These are phyloP conservation scores for Monilinia fructicola DNA, from an alignment of 2,329 filamentous ascomycete genomes.

Conservation along the genomic window DNA sequence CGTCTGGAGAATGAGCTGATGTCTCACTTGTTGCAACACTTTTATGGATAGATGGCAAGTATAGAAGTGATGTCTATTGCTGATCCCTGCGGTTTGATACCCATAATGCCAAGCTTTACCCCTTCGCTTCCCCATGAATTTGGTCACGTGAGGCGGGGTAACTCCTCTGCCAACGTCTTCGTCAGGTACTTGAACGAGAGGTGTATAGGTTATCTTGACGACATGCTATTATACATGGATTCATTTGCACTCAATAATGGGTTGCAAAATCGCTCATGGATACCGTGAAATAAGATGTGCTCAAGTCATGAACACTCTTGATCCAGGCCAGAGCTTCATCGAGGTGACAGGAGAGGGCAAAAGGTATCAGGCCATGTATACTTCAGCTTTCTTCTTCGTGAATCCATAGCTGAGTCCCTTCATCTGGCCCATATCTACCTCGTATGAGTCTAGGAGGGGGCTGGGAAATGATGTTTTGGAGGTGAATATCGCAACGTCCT, in stretches of 20 bases:
- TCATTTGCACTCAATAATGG: no score
- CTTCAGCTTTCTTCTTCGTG: neutral
- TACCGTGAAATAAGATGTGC: neutral
- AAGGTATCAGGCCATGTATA: neutral
- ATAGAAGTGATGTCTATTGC: neutral
- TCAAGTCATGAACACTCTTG: neutral
- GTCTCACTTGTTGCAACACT: accelerated
- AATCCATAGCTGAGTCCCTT: accelerated
- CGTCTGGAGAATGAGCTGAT: neutral
- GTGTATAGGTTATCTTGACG: neutral
- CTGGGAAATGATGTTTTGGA: neutral
- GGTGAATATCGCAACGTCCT: conserved; percentile 1
- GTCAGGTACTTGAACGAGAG: no score
- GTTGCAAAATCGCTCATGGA: no score
- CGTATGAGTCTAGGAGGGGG: neutral
- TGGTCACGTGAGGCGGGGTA: neutral
- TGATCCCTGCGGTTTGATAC: neutral
- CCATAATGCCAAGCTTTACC: conserved; percentile 16
- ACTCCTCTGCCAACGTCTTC: neutral
- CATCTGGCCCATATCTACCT: neutral
- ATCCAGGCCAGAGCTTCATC: accelerated
- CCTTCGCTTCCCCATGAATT: neutral
- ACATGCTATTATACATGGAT: neutral
- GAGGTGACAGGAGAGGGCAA: neutral
- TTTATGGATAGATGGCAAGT: accelerated